Evolutionary conservation across 306 rosid genomes (phyloP).

Genomic region (Cicer bijugum): DNA sequence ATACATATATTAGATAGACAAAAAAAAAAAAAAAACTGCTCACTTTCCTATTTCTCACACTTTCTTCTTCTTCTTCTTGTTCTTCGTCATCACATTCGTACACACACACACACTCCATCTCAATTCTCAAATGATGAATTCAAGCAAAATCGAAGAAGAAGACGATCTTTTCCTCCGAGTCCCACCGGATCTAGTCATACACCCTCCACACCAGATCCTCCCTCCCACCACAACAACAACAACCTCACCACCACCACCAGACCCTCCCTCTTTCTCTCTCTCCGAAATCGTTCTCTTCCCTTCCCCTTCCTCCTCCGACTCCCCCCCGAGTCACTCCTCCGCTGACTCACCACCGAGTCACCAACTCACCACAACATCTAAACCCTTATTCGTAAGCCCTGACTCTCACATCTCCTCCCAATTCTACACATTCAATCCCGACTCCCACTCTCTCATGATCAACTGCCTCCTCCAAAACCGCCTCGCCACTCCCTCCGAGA

Average conservation of each 20-base stretch:
- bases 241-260: background rate
- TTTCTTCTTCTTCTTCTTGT: background rate
- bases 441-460: slow-evolving; percentile 89
- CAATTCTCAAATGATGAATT: slow-evolving; percentile 57
- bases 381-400: slow-evolving; percentile 68
- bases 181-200: slow-evolving; percentile 49
- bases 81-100: background rate
- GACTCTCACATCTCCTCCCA: slow-evolving; percentile 91
- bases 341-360: slow-evolving; percentile 44
- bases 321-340: slow-evolving; percentile 49
- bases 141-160: slow-evolving; percentile 77
- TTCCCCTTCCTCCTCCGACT: slow-evolving; percentile 57
- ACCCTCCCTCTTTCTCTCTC: slow-evolving; percentile 60
- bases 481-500: slow-evolving; percentile 79
- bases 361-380: slow-evolving; percentile 33
- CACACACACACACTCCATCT: background rate
- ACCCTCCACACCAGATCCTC: slow-evolving; percentile 52
- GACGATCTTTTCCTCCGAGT: slow-evolving; percentile 63
- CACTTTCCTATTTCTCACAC: background rate
- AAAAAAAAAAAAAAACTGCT: background rate
- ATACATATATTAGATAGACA: background rate
- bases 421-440: slow-evolving; percentile 92
- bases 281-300: slow-evolving; percentile 79
- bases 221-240: background rate
- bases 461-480: slow-evolving; percentile 77